Percentiles rank a stretch among this genome's conserved stretches.
These are phyloP conservation scores for Annulohypoxylon bovei DNA, from an alignment of 495 filamentous ascomycete genomes.

Conservation along the genomic window DNA sequence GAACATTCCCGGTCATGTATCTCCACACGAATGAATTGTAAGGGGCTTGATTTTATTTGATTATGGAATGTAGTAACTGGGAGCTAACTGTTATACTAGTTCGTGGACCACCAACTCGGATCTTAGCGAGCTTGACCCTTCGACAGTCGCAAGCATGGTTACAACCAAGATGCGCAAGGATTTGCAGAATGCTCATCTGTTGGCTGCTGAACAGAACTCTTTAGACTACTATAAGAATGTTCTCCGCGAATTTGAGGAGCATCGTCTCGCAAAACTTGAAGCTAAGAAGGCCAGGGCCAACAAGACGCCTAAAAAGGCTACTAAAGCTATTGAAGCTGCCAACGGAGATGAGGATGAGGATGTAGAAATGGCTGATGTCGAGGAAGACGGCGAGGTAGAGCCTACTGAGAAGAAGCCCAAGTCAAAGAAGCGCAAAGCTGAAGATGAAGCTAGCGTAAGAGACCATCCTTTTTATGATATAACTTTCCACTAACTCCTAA, in stretches of 20 bases:
- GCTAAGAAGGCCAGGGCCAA: conserved; percentile 69
- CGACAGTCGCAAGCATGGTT: conserved; percentile 69
- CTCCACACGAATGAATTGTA: conserved; percentile 94
- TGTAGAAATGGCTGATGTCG: conserved; percentile 78
- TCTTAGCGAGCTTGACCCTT: conserved; percentile 75
- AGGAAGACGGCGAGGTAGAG: conserved; percentile 58
- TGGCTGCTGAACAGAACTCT: conserved; percentile 76
- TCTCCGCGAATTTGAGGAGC: conserved; percentile 71
- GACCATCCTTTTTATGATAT: background rate
- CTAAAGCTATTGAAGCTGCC: conserved; percentile 64
- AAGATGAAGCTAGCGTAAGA: conserved; percentile 74
- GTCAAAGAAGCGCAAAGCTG: conserved; percentile 76
- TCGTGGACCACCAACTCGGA: conserved; percentile 86
- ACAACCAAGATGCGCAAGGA: conserved; percentile 79
- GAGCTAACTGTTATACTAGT: conserved; percentile 58
- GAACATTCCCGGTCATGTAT: conserved; percentile 94
- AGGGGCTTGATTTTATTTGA: conserved; percentile 51
- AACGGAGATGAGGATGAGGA: conserved; percentile 65
- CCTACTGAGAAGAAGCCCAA: conserved; percentile 65
- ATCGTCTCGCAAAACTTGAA: conserved; percentile 65
- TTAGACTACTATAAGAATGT: conserved; percentile 81
- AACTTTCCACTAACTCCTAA: conserved; percentile 48
- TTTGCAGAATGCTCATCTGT: conserved; percentile 74
- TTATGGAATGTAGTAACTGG: background rate
- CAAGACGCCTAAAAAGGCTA: conserved; percentile 70